Base-by-base conservation (phyloP, 2,329 filamentous ascomycete genomes). In the Diaporthe sp. region DNA sequence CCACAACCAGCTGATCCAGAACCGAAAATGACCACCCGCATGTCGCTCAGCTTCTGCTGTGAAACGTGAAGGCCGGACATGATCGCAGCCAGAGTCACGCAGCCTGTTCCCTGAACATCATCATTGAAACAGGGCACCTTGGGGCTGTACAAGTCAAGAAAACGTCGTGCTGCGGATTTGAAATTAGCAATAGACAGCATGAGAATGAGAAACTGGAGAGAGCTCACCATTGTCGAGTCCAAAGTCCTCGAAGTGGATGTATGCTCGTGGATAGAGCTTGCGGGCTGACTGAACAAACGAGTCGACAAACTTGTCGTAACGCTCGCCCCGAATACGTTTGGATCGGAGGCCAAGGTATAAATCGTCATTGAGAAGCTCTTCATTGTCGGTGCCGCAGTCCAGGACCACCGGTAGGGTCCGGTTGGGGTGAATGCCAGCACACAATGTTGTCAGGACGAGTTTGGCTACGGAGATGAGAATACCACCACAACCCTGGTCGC, bases 231-330 rank as follows among this genome's bases (percentile, higher is more conserved):
- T 97, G 1, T 83, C 83, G 0, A 97, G 84, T 0, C 95, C 95
- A 84, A 97, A 97, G 80, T 97, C 95, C 79, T 97, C 94, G 79
- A 97, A 97, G 80, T 97, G 95, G 28, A 97, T 92, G 78, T 96
- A 96, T 0, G 95, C 95, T 60, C 89, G 91, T 0, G 95, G 95
- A 76, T 93, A 97, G 2, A 91, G 87, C 78, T 92, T 91, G 58
- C 91, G 87, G 0, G 92, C 92, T 0, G 91, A 87, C 69, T 87
- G 85, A 12, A 97, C 90, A 79, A 97, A 97, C 0, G 84, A 89
- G 60, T 95, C 93, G 1, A 97, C 90, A 76, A 97, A 94, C 0
- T 89, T 82, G 80, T 96, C 94, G 79, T 97, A 97, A 78, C 91
- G 83, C 77, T 93, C 85, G 0, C 95, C 95, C 2, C 92, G 85